Conservation (phyloP, 305 asterid species). For the Solanum hybrid region DNA sequence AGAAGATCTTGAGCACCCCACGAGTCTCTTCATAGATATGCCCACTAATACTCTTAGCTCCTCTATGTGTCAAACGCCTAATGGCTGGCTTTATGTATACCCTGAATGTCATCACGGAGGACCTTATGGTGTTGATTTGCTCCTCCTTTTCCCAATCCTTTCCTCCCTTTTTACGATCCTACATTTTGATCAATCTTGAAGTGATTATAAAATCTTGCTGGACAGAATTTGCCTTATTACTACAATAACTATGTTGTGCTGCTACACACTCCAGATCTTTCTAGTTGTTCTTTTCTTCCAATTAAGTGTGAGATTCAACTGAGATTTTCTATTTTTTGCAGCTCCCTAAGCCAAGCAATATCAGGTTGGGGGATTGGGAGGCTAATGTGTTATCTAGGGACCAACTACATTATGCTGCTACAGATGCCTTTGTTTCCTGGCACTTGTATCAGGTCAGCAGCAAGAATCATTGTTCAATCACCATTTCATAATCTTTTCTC, state of each 20-base stretch:
- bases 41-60: neutral
- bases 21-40: slow-evolving; percentile 11
- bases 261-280: neutral
- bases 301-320: slow-evolving; percentile 3
- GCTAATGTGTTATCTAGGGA: slow-evolving; percentile 52
- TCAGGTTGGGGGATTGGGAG: slow-evolving; percentile 94
- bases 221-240: neutral
- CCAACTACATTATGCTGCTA: slow-evolving; percentile 74
- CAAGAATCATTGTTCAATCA: neutral
- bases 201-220: neutral
- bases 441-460: slow-evolving; percentile 62
- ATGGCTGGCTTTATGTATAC: slow-evolving; percentile 7
- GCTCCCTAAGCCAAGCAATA: slow-evolving; percentile 74
- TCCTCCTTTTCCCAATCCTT: slow-evolving; percentile 18
- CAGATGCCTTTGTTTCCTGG: slow-evolving; percentile 91
- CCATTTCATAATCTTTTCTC: neutral
- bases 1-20: slow-evolving; percentile 1
- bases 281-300: neutral
- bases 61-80: slow-evolving; percentile 1
- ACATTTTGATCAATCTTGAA: neutral
- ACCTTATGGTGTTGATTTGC: slow-evolving; percentile 15
- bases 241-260: neutral
- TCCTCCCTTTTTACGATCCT: neutral
- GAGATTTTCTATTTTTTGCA: slow-evolving; percentile 23
- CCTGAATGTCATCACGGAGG: slow-evolving; percentile 12